A percentile compares a stretch with the other conserved stretches of the same genome.
Conservation (phyloP, 352 stramenopile genomes). For the Globisporangium mamillatum region DNA sequence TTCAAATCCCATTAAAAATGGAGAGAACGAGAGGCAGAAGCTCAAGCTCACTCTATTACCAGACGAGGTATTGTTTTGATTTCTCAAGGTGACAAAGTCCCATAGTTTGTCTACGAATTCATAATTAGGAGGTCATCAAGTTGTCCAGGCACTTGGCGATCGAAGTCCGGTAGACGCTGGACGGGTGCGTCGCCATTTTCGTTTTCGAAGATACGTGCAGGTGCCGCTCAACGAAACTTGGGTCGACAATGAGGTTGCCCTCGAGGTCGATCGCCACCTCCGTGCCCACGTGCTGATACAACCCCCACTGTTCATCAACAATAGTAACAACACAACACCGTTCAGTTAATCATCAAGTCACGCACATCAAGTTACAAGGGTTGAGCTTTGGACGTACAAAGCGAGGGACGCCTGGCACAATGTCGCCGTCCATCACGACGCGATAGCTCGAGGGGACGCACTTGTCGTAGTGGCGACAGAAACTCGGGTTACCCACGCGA, state of each 20-base stretch:
- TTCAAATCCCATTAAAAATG: neutral
- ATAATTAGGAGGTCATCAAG: slow-evolving; percentile 23
- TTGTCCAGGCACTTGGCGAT: slow-evolving; percentile 67
- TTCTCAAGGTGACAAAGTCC: neutral
- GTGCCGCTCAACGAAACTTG: slow-evolving; percentile 77
- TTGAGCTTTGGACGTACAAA: slow-evolving; percentile 40
- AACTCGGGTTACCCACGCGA: slow-evolving; percentile 82
- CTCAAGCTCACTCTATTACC: neutral
- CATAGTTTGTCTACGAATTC: neutral
- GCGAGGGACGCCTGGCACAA: slow-evolving; percentile 68
- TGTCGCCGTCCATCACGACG: slow-evolving; percentile 79
- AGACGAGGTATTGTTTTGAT: no score
- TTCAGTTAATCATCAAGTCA: neutral
- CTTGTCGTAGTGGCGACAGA: slow-evolving; percentile 72
- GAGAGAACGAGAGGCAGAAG: neutral
- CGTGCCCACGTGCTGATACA: slow-evolving; percentile 75
- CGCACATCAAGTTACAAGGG: slow-evolving; percentile 1
- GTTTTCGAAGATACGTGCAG: slow-evolving; percentile 67
- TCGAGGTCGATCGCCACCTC: slow-evolving; percentile 64
- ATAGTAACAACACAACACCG: neutral
- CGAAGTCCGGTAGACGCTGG: slow-evolving; percentile 60
- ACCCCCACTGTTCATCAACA: slow-evolving; percentile 44
- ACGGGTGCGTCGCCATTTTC: slow-evolving; percentile 60
- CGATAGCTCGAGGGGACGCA: slow-evolving; percentile 78
- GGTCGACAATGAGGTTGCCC: slow-evolving; percentile 81